These are phyloP conservation scores for Gossypium arboreum DNA, from an alignment of 345 rosid genomes.

Conservation along the genomic window DNA sequence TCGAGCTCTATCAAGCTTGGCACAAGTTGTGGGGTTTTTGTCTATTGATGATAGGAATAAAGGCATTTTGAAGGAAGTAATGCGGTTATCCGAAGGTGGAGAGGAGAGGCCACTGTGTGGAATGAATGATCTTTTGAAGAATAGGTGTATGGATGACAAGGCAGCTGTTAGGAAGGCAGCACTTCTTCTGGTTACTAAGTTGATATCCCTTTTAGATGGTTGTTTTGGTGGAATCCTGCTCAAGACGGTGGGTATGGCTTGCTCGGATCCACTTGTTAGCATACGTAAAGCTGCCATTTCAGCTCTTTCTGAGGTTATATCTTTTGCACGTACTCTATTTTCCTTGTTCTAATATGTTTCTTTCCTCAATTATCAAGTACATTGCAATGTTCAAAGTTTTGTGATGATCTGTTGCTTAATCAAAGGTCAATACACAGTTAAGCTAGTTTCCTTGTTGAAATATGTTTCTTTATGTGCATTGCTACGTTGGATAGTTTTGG, in stretches of 20 bases:
- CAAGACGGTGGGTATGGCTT: conserved; percentile 78
- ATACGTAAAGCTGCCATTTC: conserved; percentile 82
- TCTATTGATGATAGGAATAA: conserved; percentile 41
- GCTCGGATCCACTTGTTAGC: conserved; percentile 92
- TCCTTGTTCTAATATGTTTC: neutral
- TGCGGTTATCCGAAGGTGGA: conserved; percentile 42
- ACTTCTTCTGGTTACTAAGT: conserved; percentile 63
- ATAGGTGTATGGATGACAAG: conserved; percentile 84
- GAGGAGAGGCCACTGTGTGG: conserved; percentile 21
- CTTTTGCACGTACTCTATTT: neutral
- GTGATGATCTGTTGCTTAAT: too few relatives aligned
- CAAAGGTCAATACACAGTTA: neutral
- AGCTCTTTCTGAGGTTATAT: conserved; percentile 79
- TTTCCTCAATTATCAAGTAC: neutral
- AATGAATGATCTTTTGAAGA: conserved; percentile 57
- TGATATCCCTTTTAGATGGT: conserved; percentile 59
- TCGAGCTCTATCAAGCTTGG: conserved; percentile 75
- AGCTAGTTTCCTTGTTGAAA: conserved; percentile 6
- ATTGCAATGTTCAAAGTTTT: too few relatives aligned
- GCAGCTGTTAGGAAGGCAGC: conserved; percentile 80
- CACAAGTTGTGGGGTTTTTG: conserved; percentile 67
- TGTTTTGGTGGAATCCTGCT: conserved; percentile 61
- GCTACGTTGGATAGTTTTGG: neutral
- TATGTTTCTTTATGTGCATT: neutral
- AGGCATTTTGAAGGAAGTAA: conserved; percentile 44